Base-by-base conservation (phyloP, 2,329 filamentous ascomycete genomes). In the Aspergillus sp. region DNA sequence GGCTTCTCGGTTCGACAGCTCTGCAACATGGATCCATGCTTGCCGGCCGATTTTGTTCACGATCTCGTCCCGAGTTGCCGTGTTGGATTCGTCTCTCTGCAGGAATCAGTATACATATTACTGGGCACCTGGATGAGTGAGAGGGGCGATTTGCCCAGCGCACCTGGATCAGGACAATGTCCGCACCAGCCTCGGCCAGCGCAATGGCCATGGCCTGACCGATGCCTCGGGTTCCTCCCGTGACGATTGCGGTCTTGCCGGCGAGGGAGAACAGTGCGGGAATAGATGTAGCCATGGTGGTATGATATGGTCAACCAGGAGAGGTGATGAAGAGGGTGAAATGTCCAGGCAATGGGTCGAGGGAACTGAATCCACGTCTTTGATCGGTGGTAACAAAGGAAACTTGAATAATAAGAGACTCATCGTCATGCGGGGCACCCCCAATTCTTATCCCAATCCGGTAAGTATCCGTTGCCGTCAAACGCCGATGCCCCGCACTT, bases 1-100 rank as follows among this genome's bases (percentile, higher is more conserved):
- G 1, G 73, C 66, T 35, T 70, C 64, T 41, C 71, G 70, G 56
- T 74, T 66, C 3, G 73, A 69, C 14, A 78, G 65, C 41, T 78
- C 73, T 10, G 75, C 74, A 14, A 72, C 66, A 49, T 75, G 71
- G 52, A 78, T 77, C 24, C 64, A 67, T 8, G 66, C 74, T 53
- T 73, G 73, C 8, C 73, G 68, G 38, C 71, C 71, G 3, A 74
- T 61, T 42, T 62, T 65, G 40, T 66, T 67, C 43, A 70, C 61
- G 38, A 74, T 71, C 24, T 72, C 64, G 46, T 84, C 64, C 50
- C 68, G 66, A 9, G 74, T 77, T 32, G 64, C 50, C 20, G 71
- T 76, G 59, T 76, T 73, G 52, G 75, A 76, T 35, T 76, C 76
- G 65, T 85, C 79, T 63, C 82, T 74, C 81, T 84, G 61, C 35